These are phyloP conservation scores for Tirmania nivea DNA, from an alignment of 495 filamentous ascomycete genomes.

Conservation along the genomic window DNA sequence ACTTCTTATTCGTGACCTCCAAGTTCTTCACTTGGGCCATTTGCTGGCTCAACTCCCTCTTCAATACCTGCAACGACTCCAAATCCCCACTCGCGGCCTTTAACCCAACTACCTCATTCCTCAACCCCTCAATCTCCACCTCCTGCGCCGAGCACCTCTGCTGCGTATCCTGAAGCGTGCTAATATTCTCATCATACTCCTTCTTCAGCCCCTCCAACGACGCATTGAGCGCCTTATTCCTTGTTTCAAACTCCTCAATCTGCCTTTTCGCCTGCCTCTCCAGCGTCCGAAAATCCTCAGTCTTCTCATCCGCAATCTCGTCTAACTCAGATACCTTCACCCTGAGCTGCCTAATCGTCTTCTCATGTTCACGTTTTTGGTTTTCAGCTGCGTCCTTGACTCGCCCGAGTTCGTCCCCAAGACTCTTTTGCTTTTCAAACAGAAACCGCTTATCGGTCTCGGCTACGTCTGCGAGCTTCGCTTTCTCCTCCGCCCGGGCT, in stretches of 20 bases:
- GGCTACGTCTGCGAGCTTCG: slow-evolving; percentile 41
- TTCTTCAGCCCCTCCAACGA: slow-evolving; percentile 48
- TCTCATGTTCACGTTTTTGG: slow-evolving; percentile 3
- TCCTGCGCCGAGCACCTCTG: slow-evolving; percentile 46
- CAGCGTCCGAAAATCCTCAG: slow-evolving; percentile 44
- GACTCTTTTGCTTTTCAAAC: slow-evolving; percentile 44
- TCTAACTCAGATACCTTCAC: not conserved
- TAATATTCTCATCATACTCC: slow-evolving; percentile 43
- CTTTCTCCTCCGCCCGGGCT: slow-evolving; percentile 56
- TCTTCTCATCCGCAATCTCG: slow-evolving; percentile 34
- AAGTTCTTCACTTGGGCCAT: slow-evolving; percentile 69
- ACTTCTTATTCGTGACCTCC: slow-evolving; percentile 60
- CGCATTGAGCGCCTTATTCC: slow-evolving; percentile 42
- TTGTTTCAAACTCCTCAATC: slow-evolving; percentile 45
- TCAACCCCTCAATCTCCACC: slow-evolving; percentile 43
- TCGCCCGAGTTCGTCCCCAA: slow-evolving; percentile 51
- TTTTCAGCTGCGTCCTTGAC: slow-evolving; percentile 41
- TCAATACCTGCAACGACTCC: slow-evolving; percentile 60
- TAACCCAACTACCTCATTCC: slow-evolving; percentile 58
- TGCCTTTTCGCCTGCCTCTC: slow-evolving; percentile 50
- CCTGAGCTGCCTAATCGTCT: not conserved
- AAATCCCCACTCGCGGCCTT: slow-evolving; percentile 71
- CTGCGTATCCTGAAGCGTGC: slow-evolving; percentile 40
- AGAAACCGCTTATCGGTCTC: slow-evolving; percentile 45
- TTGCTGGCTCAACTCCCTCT: slow-evolving; percentile 67